Conservation (phyloP, 2,329 filamentous ascomycete genomes). For the Colletotrichum siamense region DNA sequence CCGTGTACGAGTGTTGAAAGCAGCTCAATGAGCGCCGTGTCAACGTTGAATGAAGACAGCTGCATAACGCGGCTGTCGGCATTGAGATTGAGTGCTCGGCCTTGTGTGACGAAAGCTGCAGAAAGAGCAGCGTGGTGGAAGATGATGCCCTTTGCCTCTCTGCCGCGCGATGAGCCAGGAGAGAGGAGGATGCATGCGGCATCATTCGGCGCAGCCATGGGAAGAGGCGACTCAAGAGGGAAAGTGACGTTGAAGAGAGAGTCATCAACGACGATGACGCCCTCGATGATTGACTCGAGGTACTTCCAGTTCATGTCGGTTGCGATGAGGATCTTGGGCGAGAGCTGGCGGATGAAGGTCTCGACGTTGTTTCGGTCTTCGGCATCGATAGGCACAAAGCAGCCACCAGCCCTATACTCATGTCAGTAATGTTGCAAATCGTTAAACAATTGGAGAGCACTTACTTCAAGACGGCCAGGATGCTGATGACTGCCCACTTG, state of each 20-base stretch:
- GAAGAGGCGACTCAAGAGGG: conserved; percentile 31
- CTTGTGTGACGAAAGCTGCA: conserved; percentile 58
- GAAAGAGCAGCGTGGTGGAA: conserved; percentile 66
- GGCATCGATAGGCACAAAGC: conserved; percentile 55
- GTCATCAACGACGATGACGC: conserved; percentile 47
- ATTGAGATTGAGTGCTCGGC: conserved; percentile 53
- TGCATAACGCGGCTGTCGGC: conserved; percentile 60
- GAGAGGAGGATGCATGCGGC: conserved; percentile 68
- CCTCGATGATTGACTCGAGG: conserved; percentile 43
- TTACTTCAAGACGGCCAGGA: conserved; percentile 71
- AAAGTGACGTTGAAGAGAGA: conserved; percentile 36
- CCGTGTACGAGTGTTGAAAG: conserved; percentile 59
- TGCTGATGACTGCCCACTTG: conserved; percentile 69
- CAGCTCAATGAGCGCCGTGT: conserved; percentile 57
- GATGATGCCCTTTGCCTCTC: conserved; percentile 64
- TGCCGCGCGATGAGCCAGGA: conserved; percentile 54
- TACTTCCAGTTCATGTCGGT: conserved; percentile 47
- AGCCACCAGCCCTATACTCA: conserved; percentile 45
- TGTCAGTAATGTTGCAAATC: conserved; percentile 31
- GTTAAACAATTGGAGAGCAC: conserved; percentile 43
- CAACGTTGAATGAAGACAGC: conserved; percentile 59
- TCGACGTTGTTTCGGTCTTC: conserved; percentile 46
- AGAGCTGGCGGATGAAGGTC: conserved; percentile 48
- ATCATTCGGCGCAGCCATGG: conserved; percentile 45
- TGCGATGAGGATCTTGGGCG: conserved; percentile 48